These are phyloP conservation scores for Globisporangium viniferum DNA, from an alignment of 352 stramenopile genomes.

Conservation along the genomic window DNA sequence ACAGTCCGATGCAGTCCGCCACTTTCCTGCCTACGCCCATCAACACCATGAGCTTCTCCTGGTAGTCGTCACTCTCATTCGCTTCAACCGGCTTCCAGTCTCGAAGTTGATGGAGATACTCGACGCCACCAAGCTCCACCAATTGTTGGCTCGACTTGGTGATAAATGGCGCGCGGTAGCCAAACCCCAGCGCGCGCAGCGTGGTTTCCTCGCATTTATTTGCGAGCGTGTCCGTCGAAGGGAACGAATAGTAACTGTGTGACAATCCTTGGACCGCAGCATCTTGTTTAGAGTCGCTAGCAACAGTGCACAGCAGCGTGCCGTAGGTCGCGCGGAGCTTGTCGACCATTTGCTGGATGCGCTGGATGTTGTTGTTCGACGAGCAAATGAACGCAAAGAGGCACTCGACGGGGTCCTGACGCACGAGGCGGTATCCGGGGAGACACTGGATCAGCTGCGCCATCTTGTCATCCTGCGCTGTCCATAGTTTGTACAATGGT, in stretches of 20 bases:
- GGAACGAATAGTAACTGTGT: slow-evolving; percentile 87
- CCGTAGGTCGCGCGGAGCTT: slow-evolving; percentile 90
- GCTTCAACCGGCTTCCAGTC: slow-evolving; percentile 15
- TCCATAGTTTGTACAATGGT: slow-evolving; percentile 85
- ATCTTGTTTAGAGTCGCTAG: slow-evolving; percentile 7
- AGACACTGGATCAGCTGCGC: slow-evolving; percentile 71
- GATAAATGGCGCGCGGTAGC: slow-evolving; percentile 89
- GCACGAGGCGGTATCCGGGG: slow-evolving; percentile 87
- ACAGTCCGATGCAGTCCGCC: slow-evolving; percentile 97
- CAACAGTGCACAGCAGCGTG: slow-evolving; percentile 43
- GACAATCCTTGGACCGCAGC: not conserved
- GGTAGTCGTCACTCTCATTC: slow-evolving; percentile 23
- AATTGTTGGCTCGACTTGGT: slow-evolving; percentile 79
- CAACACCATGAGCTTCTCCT: slow-evolving; percentile 63
- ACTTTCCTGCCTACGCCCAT: slow-evolving; percentile 93
- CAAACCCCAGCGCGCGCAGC: slow-evolving; percentile 85
- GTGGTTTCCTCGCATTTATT: slow-evolving; percentile 70
- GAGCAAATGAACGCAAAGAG: slow-evolving; percentile 98
- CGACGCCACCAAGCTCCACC: slow-evolving; percentile 48
- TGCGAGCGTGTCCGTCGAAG: slow-evolving; percentile 74
- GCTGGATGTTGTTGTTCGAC: slow-evolving; percentile 98
- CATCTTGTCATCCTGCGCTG: slow-evolving; percentile 48
- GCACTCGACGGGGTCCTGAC: slow-evolving; percentile 96
- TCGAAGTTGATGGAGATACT: slow-evolving; percentile 60
- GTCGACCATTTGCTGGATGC: slow-evolving; percentile 94